Base-by-base conservation (phyloP, 1,284 basidiomycete genomes). In the Pascua guehoae region DNA sequence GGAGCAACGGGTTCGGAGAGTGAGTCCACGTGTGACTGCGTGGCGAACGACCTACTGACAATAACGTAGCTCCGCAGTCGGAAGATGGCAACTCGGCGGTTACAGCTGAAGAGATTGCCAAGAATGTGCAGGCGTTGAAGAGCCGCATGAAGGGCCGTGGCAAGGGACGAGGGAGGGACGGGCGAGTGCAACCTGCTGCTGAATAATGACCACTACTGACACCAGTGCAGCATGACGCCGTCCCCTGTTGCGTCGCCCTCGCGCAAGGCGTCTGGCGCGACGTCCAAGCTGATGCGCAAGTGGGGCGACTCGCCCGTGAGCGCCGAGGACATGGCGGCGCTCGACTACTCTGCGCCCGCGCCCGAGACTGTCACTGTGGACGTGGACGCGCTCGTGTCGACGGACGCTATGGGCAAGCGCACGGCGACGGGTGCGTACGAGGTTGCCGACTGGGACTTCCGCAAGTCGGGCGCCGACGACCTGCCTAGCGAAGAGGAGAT, bases 51-150 rank as follows among this genome's bases (percentile, higher is more conserved):
- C n/a, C 14, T 16, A 12, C 36, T 16, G n/a, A n/a, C 40, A 40
- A 43, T 52, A 11, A 45, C 3, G 2, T 49, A 60, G 54, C 58
- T 10, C 51, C 54, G n/a, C 51, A 50, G 15, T 66, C 66, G 0
- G 65, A 65, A 41, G 63, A 65, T 45, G 53, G 53, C 18, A 53
- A 53, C n/a, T 37, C 61, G 3, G 62, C 68, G 0, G 56, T 74
- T 7, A 69, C 70, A 62, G 89, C 89, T 53, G 86, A 94, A 69
- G 86, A 91, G 68, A 97, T 98, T 65, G 87, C 93, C 11, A 84
- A 89, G 66, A 97, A 94, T 69, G 89, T 96, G 2, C 88, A 93
- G 68, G 91, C 90, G 0, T 81, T 98, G 54, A 96, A 94, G 74
- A 87, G 84, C 53, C 83, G 91, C 41, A 78, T 95, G 65, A 71